These are phyloP conservation scores for Camelina hispida DNA, from an alignment of 345 rosid species.

Conservation along the genomic window DNA sequence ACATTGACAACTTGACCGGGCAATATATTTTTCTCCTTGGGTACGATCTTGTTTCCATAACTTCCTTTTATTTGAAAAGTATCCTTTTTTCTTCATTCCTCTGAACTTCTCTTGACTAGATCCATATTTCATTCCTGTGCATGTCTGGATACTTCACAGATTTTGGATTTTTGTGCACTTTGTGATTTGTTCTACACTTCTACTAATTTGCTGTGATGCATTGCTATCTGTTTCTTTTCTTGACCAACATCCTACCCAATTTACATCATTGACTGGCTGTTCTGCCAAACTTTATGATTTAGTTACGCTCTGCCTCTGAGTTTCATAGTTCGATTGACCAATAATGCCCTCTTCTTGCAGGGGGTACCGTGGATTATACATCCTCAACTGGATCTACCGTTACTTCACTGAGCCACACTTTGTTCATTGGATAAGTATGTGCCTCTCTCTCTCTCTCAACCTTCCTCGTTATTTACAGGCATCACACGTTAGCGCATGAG, in stretches of 20 bases:
- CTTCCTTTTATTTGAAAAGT: not conserved
- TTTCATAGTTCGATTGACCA: slow-evolving; percentile 9
- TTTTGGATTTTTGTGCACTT: not conserved
- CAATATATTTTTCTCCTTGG: slow-evolving; percentile 82
- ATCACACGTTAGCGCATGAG: not conserved
- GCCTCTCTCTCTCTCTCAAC: slow-evolving; percentile 24
- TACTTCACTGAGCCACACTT: slow-evolving; percentile 73
- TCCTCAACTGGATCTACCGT: slow-evolving; percentile 80
- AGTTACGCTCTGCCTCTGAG: not conserved
- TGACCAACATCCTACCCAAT: not conserved
- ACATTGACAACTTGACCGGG: slow-evolving; percentile 81
- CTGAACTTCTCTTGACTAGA: slow-evolving; percentile 3
- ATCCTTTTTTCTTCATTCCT: not conserved
- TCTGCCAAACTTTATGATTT: not conserved
- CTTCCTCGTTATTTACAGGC: not conserved
- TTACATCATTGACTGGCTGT: not conserved
- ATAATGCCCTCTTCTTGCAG: slow-evolving; percentile 46
- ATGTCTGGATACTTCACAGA: not conserved
- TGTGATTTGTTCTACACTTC: not conserved
- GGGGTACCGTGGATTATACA: slow-evolving; percentile 72
- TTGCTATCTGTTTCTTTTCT: not conserved
- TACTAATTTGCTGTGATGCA: not conserved
- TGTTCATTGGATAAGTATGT: slow-evolving; percentile 81
- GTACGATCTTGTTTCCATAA: slow-evolving; percentile 43
- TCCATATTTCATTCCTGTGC: not conserved